Evolutionary conservation across 108 stramenopile species (phyloP).

Genomic region (Seminavis robusta): DNA sequence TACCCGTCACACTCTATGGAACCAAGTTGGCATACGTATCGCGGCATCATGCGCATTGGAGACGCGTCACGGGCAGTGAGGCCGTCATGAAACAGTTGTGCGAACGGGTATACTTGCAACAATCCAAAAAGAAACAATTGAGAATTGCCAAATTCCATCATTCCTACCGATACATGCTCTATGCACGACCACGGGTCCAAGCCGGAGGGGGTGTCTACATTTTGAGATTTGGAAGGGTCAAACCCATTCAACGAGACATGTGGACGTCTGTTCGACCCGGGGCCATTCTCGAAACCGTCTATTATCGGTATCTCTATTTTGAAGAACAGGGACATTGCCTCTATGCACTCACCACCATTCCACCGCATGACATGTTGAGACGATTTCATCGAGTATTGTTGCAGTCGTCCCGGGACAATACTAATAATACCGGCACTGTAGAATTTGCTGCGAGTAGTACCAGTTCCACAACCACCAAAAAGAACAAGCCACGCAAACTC

Average conservation of each 20-base stretch:
- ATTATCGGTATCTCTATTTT: conserved; percentile 77
- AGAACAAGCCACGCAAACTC: no score
- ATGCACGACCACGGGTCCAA: conserved; percentile 67
- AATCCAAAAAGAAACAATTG: conserved; percentile 60
- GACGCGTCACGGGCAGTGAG: conserved; percentile 68
- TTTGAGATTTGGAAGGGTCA: conserved; percentile 49
- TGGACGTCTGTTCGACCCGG: conserved; percentile 70
- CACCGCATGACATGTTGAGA: conserved; percentile 74
- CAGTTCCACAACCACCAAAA: no score
- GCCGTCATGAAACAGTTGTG: conserved; percentile 64
- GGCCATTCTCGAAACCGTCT: conserved; percentile 70
- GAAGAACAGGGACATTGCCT: conserved; percentile 80
- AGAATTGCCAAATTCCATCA: conserved; percentile 60
- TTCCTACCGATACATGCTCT: conserved; percentile 71
- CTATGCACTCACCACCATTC: conserved; percentile 63
- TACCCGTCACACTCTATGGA: conserved; percentile 64
- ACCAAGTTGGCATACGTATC: conserved; percentile 59
- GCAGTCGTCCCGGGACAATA: conserved; percentile 26
- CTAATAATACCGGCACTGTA: no score
- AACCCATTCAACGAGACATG: conserved; percentile 77
- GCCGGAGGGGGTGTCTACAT: conserved; percentile 76
- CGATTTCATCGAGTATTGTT: conserved; percentile 46
- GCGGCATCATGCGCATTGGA: conserved; percentile 83
- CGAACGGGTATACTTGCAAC: conserved; percentile 69
- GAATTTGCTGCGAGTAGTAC: no score